Conservation (phyloP, 2,329 filamentous ascomycete species). For the Monilinia aucupariae region DNA sequence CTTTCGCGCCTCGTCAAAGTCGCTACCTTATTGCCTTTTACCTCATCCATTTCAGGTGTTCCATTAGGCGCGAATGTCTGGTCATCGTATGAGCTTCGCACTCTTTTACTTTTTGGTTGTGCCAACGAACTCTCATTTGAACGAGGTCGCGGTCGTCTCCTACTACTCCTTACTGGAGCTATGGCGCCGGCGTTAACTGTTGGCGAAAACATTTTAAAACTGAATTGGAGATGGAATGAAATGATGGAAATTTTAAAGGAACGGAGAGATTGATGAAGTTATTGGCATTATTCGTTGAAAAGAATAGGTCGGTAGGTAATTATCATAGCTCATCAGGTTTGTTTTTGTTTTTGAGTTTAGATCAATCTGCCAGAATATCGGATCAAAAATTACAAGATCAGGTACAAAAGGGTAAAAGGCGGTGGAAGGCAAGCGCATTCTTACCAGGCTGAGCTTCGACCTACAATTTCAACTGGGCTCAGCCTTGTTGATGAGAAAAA, state of each 20-base stretch:
- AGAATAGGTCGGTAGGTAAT: neutral
- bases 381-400: neutral
- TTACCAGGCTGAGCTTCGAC: neutral
- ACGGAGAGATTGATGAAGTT: neutral
- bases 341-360: conserved; percentile 2
- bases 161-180: conserved; percentile 50
- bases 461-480: no score
- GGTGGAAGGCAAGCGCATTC: conserved; percentile 2
- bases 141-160: conserved; percentile 55
- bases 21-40: conserved; percentile 46
- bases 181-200: conserved; percentile 45
- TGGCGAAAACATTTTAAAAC: conserved; percentile 52
- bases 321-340: neutral
- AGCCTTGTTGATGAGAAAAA: neutral
- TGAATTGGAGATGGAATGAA: neutral
- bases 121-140: conserved; percentile 49
- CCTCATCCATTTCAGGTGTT: conserved; percentile 50
- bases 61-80: conserved; percentile 48
- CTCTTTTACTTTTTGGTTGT: conserved; percentile 60
- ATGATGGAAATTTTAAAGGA: neutral
- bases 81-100: conserved; percentile 52
- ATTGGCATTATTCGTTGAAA: conserved; percentile 8
- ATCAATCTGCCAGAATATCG: neutral
- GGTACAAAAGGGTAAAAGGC: neutral
- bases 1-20: conserved; percentile 38